Evolutionary conservation across 2,329 filamentous ascomycete genomes (phyloP).

Genomic region (Chaetomium globosum): DNA sequence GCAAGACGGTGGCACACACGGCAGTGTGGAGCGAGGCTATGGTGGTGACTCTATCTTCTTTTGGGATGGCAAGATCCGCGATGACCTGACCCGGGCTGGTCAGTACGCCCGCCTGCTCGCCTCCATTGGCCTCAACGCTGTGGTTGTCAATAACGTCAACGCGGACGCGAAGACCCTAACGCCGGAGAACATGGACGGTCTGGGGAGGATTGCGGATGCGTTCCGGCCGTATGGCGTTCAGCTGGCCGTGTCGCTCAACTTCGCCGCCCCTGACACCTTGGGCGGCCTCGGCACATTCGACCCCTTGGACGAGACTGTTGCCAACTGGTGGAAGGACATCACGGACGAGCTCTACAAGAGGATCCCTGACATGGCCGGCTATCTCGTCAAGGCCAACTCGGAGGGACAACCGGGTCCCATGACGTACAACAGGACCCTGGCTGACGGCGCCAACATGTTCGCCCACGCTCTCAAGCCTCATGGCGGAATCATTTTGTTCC

Average conservation of each 20-base stretch:
- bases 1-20: slow-evolving; percentile 45
- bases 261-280: slow-evolving; percentile 62
- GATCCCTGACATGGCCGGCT: slow-evolving; percentile 69
- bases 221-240: slow-evolving; percentile 69
- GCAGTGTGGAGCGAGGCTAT: slow-evolving; percentile 69
- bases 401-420: slow-evolving; percentile 71
- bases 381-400: slow-evolving; percentile 71
- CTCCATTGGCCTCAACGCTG: slow-evolving; percentile 66
- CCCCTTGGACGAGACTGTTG: slow-evolving; percentile 62
- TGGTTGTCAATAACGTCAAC: slow-evolving; percentile 74
- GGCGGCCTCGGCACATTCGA: slow-evolving; percentile 65
- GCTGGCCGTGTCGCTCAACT: slow-evolving; percentile 68
- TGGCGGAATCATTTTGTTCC: slow-evolving; percentile 68
- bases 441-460: slow-evolving; percentile 70
- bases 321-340: slow-evolving; percentile 64
- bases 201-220: slow-evolving; percentile 63
- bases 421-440: slow-evolving; percentile 69
- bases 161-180: slow-evolving; percentile 63
- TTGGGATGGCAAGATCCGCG: slow-evolving; percentile 55
- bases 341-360: slow-evolving; percentile 61
- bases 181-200: slow-evolving; percentile 60
- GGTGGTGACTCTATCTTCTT: slow-evolving; percentile 72
- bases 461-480: slow-evolving; percentile 60
- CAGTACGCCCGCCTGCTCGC: slow-evolving; percentile 68
- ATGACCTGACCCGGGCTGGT: slow-evolving; percentile 61